Conservation (phyloP, 495 filamentous ascomycete species). For the Aspergillus leporis region DNA sequence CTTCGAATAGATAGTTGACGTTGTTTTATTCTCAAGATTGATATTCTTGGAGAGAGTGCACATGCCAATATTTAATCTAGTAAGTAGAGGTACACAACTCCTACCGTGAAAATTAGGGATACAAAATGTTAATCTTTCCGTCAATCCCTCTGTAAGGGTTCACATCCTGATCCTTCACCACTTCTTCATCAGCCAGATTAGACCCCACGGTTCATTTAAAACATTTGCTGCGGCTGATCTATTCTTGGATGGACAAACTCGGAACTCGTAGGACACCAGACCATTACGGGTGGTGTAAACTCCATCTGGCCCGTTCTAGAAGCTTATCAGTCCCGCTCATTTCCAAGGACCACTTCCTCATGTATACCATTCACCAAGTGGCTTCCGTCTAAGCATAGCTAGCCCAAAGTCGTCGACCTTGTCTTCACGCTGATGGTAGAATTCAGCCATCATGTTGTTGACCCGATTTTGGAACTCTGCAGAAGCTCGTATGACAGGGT, state of each 20-base stretch:
- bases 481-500: neutral
- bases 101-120: too few species aligned
- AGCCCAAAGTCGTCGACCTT: slow-evolving; percentile 5
- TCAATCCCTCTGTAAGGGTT: neutral
- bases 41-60: too few species aligned
- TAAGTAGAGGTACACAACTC: too few species aligned
- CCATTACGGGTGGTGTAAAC: neutral
- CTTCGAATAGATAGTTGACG: too few species aligned
- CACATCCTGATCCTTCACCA: neutral
- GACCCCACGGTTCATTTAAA: neutral
- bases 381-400: neutral
- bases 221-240: slow-evolving; percentile 3
- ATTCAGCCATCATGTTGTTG: neutral
- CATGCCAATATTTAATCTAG: too few species aligned
- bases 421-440: neutral
- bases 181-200: neutral
- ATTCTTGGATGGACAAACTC: slow-evolving; percentile 2
- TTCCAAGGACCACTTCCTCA: neutral
- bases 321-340: neutral
- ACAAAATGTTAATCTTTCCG: too few species aligned
- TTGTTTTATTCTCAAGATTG: too few species aligned
- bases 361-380: slow-evolving; percentile 2
- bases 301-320: neutral
- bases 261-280: neutral
- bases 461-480: neutral